Base-by-base conservation (phyloP, 306 rosid species). In the Casuarina equisetifolia region DNA sequence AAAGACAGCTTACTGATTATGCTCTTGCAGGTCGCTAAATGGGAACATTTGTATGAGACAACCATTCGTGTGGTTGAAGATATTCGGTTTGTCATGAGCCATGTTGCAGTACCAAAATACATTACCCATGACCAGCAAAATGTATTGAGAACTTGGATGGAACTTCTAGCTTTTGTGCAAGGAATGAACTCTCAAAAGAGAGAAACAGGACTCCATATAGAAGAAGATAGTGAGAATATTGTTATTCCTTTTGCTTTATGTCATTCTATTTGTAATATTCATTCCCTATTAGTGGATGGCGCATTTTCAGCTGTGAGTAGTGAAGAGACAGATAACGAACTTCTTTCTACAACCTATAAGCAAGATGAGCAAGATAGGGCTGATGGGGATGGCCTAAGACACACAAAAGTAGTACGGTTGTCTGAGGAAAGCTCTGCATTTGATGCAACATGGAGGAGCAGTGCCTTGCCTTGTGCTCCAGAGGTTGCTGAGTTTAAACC, bases 41-140 rank as follows among this genome's bases (percentile, higher is more conserved):
- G 90, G 92, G 87, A 80, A 76, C 78, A 74, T 76, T 85, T 89
- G 86, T 83, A 84, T 63, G 94, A 92, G 38, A 83, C 90, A 49
- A 92, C 98, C 17, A 45, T 90, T 71, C 98, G 99, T 43, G 93
- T 93, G 72, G 77, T 90, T 84, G 98, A 96, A 82, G 99, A 96
- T 89, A 84, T 96, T 85, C 90, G 97, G 53, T 96, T 96, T 90
- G 98, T 91, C 52, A 85, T 96, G 99, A 90, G 96, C 79, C 99
- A 96, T 82, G 81, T 83, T 70, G 77, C 64, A 78, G 98, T 96
- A 68, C 86, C 96, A 74, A 87, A 82, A 84, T 91, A 85, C 74
- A 88, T 90, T 74, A 92, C 90, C 78, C 81, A 82, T 85, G 89
- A 90, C 82, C 96, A 88, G 81, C 90, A 86, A 82, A 91, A 92